Evolutionary conservation across 805 yeast genomes (phyloP), one percentile per base, ranked within the genome.

Genomic region (Pichia cabralensis): DNA sequence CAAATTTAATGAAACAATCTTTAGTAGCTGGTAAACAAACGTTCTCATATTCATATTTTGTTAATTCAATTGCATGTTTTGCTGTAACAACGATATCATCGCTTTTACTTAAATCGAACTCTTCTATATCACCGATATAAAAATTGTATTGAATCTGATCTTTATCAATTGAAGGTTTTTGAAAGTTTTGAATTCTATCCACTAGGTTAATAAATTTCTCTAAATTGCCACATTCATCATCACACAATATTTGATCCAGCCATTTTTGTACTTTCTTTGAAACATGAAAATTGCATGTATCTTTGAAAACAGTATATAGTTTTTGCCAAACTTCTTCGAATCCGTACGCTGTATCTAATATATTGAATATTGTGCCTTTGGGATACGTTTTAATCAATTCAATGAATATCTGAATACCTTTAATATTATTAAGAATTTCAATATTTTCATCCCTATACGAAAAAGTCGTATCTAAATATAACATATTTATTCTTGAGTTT

Each of bases 381-480:
- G 52, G 49, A 26, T 45, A 48, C 14, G 8, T 2, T 2, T 22
- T 15, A 14, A 48, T 45, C 6, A 17, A 21, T 5, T 36, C 18
- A 3, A 35, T 10, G 8, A 48, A 18, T 12, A 14, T 13, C 9
- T 47, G 30, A 3, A 47, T 35, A 2, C 47, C 43, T 12, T 28
- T 23, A 3, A 25, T 30, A 28, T 45, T 41, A 11, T 41, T 40
- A n/a, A 30, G n/a, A 6, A 43, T 47, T 6, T 35, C 36, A 6
- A 41, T 41, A 12, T 45, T 36, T 2, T 31, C 31, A 2, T 17
- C 7, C 21, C 45, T 26, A 27, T 40, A 45, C 2, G 42, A 37
- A 36, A 43, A 48, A 2, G 47, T 46, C 4, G 50, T 44, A 28
- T 47, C 52, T 18, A 47, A 18, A 25, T 46, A 47, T 6, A 47